Conservation (phyloP, 129 eudicot genomes). For the Centrapalus pauciflorus region DNA sequence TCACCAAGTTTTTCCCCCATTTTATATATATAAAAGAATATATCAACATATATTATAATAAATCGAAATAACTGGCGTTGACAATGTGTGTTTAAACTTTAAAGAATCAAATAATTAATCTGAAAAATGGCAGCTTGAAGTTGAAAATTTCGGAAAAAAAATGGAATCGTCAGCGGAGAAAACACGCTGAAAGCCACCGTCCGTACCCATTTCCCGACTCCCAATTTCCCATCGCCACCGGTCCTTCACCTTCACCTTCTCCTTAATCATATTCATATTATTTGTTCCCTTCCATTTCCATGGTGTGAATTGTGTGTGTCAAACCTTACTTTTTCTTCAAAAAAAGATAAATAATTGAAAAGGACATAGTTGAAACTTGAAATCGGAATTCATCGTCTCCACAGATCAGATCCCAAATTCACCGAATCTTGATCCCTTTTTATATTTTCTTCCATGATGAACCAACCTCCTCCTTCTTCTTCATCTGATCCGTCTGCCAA, state of each 20-base stretch:
- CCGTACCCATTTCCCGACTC: conserved; percentile 1
- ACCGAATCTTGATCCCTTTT: background rate
- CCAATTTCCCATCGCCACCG: conserved; percentile 18
- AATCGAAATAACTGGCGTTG: background rate
- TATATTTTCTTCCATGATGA: background rate
- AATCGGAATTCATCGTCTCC: too few relatives aligned
- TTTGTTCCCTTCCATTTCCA: background rate
- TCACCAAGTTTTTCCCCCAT: too few relatives aligned
- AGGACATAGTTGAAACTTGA: too few relatives aligned
- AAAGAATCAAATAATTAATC: background rate
- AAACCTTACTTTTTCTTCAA: too few relatives aligned
- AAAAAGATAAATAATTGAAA: too few relatives aligned
- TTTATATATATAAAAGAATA: too few relatives aligned
- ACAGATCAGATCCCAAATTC: background rate
- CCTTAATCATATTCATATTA: too few relatives aligned
- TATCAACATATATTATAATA: too few relatives aligned
- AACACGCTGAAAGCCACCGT: conserved; percentile 15
- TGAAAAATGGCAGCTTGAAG: background rate
- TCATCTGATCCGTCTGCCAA: conserved; percentile 1
- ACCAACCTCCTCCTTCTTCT: conserved; percentile 15
- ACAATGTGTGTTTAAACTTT: background rate
- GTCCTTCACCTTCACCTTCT: too few relatives aligned
- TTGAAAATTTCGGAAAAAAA: background rate
- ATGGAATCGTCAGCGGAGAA: conserved; percentile 14
- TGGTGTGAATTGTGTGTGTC: too few relatives aligned